These are phyloP conservation scores for Podospora bellae-mahoneyi DNA, from an alignment of 495 filamentous ascomycete genomes.

Conservation along the genomic window DNA sequence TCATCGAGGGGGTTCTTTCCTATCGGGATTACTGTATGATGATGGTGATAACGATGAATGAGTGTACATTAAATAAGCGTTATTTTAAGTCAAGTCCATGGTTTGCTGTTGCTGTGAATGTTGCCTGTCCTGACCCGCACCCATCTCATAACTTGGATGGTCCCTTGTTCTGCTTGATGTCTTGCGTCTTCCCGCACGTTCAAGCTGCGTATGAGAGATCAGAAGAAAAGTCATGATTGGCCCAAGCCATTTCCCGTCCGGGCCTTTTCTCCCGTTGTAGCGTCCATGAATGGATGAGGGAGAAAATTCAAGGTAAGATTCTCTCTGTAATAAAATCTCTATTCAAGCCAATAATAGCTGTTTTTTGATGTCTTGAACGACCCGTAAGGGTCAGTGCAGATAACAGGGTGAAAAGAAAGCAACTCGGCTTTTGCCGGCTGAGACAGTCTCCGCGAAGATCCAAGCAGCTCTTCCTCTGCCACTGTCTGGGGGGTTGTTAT, in stretches of 20 bases:
- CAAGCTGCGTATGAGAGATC: neutral
- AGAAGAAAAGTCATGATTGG: neutral
- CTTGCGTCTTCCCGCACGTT: neutral
- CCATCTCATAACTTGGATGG: neutral
- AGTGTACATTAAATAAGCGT: too few relatives aligned
- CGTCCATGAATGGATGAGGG: neutral
- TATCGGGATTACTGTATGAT: too few relatives aligned
- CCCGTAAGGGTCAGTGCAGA: conserved; percentile 2
- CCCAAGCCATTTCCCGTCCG: neutral
- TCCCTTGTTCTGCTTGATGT: neutral
- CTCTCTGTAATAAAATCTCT: neutral
- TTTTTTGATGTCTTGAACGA: neutral
- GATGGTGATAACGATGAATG: too few relatives aligned
- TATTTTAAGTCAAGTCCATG: too few relatives aligned
- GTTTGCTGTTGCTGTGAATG: too few relatives aligned
- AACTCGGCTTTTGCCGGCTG: neutral
- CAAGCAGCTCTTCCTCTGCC: too few relatives aligned
- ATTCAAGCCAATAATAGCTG: neutral
- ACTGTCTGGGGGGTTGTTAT: too few relatives aligned
- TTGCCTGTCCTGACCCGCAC: too few relatives aligned
- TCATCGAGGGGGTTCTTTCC: too few relatives aligned
- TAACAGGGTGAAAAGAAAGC: neutral
- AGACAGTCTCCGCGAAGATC: neutral
- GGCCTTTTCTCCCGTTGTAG: neutral
- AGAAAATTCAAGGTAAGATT: neutral